A percentile compares a stretch with the other conserved stretches of the same genome.
Conservation (phyloP, 495 filamentous ascomycete species). For the Hyaloscypha finlandica region DNA sequence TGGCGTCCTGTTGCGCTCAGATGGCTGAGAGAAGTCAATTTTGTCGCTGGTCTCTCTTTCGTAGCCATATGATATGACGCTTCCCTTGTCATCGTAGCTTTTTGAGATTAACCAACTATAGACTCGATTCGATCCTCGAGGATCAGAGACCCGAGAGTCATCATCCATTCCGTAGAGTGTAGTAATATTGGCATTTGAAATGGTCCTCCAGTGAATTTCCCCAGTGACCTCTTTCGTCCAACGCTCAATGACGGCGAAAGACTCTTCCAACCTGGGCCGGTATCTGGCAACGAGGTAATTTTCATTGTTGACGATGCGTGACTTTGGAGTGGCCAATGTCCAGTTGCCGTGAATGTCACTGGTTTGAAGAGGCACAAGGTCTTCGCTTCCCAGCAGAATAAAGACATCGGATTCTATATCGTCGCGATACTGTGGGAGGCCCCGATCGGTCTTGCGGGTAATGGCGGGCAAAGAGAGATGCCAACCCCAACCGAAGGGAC, state of each 20-base stretch:
- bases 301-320: no score
- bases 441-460: constrained; percentile 33
- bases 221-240: constrained; percentile 18
- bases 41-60: no score
- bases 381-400: constrained; percentile 27
- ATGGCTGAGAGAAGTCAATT: no score
- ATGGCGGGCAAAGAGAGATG: constrained; percentile 18
- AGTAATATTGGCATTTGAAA: constrained; percentile 16
- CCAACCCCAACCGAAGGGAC: constrained; percentile 42
- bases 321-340: no score
- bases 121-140: not conserved
- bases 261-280: constrained; percentile 8
- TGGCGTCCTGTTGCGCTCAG: constrained; percentile 19
- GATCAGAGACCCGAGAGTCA: not conserved
- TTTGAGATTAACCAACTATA: constrained; percentile 4
- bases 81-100: constrained; percentile 18
- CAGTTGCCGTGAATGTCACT: no score
- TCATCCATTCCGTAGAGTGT: not conserved
- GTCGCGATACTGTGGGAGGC: constrained; percentile 35
- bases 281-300: constrained; percentile 16
- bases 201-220: constrained; percentile 26
- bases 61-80: no score
- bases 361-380: constrained; percentile 31
- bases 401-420: constrained; percentile 26
- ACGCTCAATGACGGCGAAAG: constrained; percentile 30